A percentile compares a stretch with the other conserved stretches of the same genome.
Evolutionary conservation across 768 basidiomycete genomes (phyloP).

Genomic region (Panaeolus cyanescens): DNA sequence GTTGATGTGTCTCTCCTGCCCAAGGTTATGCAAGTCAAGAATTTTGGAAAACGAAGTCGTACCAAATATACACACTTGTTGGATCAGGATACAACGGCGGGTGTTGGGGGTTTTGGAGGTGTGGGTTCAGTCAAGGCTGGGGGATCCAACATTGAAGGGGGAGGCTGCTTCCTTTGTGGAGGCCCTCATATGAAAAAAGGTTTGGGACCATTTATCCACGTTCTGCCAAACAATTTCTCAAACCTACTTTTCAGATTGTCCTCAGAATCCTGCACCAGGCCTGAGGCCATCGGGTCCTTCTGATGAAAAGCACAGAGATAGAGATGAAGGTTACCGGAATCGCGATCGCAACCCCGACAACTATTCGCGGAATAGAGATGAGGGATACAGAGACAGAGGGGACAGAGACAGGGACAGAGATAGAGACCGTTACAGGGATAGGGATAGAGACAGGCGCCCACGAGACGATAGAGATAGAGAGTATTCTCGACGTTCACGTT

Average conservation of each 20-base stretch:
- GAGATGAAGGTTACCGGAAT: constrained; percentile 4
- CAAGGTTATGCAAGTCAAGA: constrained; percentile 94
- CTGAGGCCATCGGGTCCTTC: constrained; percentile 14
- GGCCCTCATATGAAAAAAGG: constrained; percentile 94
- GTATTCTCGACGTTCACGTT: constrained; percentile 14
- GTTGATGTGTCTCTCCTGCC: constrained; percentile 88
- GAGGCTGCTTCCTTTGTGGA: constrained; percentile 92
- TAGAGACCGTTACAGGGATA: no score
- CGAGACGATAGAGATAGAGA: constrained; percentile 24
- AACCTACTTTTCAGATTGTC: constrained; percentile 27
- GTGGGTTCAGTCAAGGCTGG: constrained; percentile 53
- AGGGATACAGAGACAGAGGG: constrained; percentile 17
- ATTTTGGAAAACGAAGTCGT: constrained; percentile 90
- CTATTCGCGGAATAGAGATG: constrained; percentile 15
- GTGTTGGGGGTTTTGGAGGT: constrained; percentile 68
- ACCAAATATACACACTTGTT: constrained; percentile 96
- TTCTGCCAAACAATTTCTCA: neutral
- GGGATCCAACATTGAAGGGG: constrained; percentile 53
- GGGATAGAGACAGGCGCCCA: constrained; percentile 8
- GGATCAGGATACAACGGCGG: constrained; percentile 87
- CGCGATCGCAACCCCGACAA: constrained; percentile 6
- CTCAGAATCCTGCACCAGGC: constrained; percentile 26
- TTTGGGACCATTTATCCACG: constrained; percentile 26
- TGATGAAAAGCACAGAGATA: constrained; percentile 22
- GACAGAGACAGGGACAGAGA: no score